These are phyloP conservation scores for Scutellaria galericulata DNA, from an alignment of 257 asterid species.

Conservation along the genomic window DNA sequence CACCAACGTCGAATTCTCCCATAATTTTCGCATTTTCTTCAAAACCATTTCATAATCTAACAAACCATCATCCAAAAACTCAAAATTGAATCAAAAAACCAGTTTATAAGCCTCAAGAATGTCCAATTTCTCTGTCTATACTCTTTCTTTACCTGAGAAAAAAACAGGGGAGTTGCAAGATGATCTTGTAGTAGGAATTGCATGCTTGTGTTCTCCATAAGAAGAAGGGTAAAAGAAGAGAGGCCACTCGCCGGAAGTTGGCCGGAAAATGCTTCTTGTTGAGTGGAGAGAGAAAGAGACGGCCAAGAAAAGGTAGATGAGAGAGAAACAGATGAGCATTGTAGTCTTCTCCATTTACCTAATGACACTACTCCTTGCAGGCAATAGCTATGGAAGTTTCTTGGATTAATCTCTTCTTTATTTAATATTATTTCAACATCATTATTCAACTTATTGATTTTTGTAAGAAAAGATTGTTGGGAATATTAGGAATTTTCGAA, in stretches of 20 bases:
- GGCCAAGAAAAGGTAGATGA: slow-evolving; percentile 64
- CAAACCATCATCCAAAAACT: slow-evolving; percentile 18
- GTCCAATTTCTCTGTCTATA: not conserved
- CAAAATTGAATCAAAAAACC: slow-evolving; percentile 24
- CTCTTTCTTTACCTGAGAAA: slow-evolving; percentile 60
- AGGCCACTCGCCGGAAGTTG: slow-evolving; percentile 57
- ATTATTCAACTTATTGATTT: not conserved
- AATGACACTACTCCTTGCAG: not conserved
- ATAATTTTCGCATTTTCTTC: slow-evolving; percentile 50
- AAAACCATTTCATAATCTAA: slow-evolving; percentile 61
- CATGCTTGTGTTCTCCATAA: slow-evolving; percentile 83
- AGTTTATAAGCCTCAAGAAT: not conserved
- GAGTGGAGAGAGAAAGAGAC: slow-evolving; percentile 55
- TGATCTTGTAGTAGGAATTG: slow-evolving; percentile 73
- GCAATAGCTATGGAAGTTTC: not conserved
- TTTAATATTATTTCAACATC: not conserved
- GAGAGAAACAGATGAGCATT: slow-evolving; percentile 77
- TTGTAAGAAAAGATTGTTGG: too few species aligned
- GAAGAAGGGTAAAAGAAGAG: slow-evolving; percentile 75
- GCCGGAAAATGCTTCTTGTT: slow-evolving; percentile 64
- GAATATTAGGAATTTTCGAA: slow-evolving; percentile 21
- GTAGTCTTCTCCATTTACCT: slow-evolving; percentile 41
- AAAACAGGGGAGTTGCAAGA: slow-evolving; percentile 84
- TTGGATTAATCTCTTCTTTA: not conserved
- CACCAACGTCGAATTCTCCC: slow-evolving; percentile 40